Evolutionary conservation across 2,329 filamentous ascomycete genomes (phyloP).

Genomic region (Colletotrichum magnum): DNA sequence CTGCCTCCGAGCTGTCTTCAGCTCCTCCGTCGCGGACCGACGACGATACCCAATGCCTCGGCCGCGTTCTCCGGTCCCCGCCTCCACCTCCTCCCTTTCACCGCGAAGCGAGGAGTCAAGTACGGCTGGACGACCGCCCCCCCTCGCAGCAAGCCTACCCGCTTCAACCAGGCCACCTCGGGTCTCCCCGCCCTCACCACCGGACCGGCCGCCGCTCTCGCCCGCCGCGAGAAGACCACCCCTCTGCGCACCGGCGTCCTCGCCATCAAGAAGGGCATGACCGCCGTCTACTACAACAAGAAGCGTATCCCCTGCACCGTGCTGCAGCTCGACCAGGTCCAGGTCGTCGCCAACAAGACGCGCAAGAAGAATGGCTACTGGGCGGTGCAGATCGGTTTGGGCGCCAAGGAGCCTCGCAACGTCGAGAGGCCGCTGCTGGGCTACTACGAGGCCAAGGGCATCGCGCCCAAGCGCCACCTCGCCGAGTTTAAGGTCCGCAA

Average conservation of each 20-base stretch:
- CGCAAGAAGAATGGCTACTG: conserved; percentile 87
- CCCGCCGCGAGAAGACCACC: conserved; percentile 70
- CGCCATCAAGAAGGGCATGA: conserved; percentile 96
- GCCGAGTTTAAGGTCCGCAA: conserved; percentile 89
- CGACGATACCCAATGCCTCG: conserved; percentile 28
- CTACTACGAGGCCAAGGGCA: conserved; percentile 85
- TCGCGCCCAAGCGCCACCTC: conserved; percentile 87
- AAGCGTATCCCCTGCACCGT: conserved; percentile 89
- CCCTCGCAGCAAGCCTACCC: conserved; percentile 63
- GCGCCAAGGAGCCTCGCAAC: conserved; percentile 80
- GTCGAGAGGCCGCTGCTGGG: conserved; percentile 87
- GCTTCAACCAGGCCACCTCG: conserved; percentile 72
- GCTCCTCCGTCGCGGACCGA: conserved; percentile 32
- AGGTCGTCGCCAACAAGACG: conserved; percentile 91
- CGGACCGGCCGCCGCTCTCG: conserved; percentile 72
- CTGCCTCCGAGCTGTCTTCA: conserved; percentile 40
- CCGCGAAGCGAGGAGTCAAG: conserved; percentile 64
- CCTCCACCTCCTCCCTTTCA: conserved; percentile 61
- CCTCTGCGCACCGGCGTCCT: conserved; percentile 84
- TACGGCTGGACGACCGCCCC: conserved; percentile 74
- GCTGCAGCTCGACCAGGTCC: conserved; percentile 91
- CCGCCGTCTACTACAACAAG: conserved; percentile 86
- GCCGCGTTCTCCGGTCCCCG: conserved; percentile 40
- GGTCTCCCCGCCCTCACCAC: conserved; percentile 70
- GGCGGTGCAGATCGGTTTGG: conserved; percentile 90